Evolutionary conservation across 768 basidiomycete genomes (phyloP), one percentile per base, ranked within the genome.

Genomic region (Xanthoconium purpureum): DNA sequence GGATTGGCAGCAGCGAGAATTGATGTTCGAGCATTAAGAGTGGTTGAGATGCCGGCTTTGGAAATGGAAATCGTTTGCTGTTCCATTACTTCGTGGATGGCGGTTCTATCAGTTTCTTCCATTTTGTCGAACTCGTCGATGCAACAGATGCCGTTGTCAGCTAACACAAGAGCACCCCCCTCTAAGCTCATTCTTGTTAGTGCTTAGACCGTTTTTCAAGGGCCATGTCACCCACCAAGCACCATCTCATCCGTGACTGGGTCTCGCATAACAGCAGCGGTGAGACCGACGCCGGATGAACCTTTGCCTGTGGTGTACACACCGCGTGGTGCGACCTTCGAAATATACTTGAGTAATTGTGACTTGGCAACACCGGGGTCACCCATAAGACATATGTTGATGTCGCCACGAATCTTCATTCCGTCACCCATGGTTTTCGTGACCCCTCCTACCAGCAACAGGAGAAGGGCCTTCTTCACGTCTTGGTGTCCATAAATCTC

Each of bases 91-190:
- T 99, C 97, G 75, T 99, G 97, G 59, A 99, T 98, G 14, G 97
- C 93, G 3, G 97, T 98, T 63, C 97, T 81, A 71, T 98, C 97
- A 1, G 92, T 73, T 74, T 99, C 97, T 63, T 98, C 97, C 97
- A 99, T 99, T 73, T 99, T 98, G 77, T 99, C 97, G 68, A 99
- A 99, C 70, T 99, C 97, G 63, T 99, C 97, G 60, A 99, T 99
- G 73, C 96, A 98, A 77, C 95, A 98, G 66, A 99, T 99, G 30
- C 97, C 97, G 62, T 99, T 99, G 73, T 99, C 97, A 12, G 97
- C 96, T 46, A 99, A 83, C 15, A 99, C 97, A 51, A 99, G 84
- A n/a, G 97, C 97, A 30, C 97, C 97, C 6, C 97, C 97, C 92
- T 99, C 97, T 98, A 46, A 11, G 60, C 9, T 18, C 49, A 38